Conservation (phyloP, 2,329 filamentous ascomycete species). For the Sordariomycetes sp. region DNA sequence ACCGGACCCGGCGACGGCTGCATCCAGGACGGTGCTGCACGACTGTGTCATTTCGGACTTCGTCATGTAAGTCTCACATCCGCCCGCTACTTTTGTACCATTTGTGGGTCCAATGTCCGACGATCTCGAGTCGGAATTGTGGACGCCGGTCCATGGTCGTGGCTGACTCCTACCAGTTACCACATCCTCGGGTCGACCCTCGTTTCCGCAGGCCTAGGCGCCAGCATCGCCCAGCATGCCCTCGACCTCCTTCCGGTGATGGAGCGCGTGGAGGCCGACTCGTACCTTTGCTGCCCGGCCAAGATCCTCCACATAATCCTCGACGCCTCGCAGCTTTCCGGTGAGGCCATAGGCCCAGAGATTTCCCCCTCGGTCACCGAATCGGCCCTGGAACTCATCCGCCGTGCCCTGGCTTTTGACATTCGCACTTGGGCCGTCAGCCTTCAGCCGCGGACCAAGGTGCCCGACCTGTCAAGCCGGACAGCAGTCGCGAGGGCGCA, state of each 20-base stretch:
- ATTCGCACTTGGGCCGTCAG: slow-evolving; percentile 28
- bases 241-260: slow-evolving; percentile 27
- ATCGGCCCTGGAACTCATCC: slow-evolving; percentile 26
- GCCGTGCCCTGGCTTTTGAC: slow-evolving; percentile 29
- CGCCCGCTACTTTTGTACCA: not conserved
- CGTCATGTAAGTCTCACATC: slow-evolving; percentile 26
- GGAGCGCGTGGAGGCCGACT: slow-evolving; percentile 28
- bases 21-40: slow-evolving; percentile 16
- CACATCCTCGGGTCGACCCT: slow-evolving; percentile 27
- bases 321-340: slow-evolving; percentile 30
- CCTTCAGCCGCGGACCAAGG: slow-evolving; percentile 21
- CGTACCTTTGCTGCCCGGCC: slow-evolving; percentile 29
- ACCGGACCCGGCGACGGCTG: slow-evolving; percentile 13
- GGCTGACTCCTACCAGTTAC: slow-evolving; percentile 19
- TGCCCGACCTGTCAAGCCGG: slow-evolving; percentile 28
- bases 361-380: slow-evolving; percentile 20
- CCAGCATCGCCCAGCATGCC: slow-evolving; percentile 26
- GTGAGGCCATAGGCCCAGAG: slow-evolving; percentile 20
- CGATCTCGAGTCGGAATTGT: not conserved
- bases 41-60: slow-evolving; percentile 38
- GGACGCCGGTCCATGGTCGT: not conserved
- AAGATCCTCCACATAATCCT: slow-evolving; percentile 34
- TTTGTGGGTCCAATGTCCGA: not conserved
- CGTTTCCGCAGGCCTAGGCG: slow-evolving; percentile 22
- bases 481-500: slow-evolving; percentile 33